Evolutionary conservation across 768 basidiomycete species (phyloP), one percentile per base, ranked within the genome.

Genomic region (Pisolithus orientalis): DNA sequence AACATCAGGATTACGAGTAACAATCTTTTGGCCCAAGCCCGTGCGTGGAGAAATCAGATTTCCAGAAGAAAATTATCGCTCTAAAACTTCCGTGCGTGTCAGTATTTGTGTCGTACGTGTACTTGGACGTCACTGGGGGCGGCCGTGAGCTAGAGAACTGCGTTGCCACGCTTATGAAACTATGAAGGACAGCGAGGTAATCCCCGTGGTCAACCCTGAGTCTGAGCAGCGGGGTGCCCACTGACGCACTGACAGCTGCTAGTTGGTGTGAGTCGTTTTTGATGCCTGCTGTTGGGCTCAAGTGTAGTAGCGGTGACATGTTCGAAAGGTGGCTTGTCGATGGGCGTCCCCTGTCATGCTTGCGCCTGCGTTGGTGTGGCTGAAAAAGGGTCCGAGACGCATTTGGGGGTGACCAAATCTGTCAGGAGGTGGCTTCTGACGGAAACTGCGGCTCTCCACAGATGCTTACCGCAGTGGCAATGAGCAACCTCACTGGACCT

Each of bases 161-260:
- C 37, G 24, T 54, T 58, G 51, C 53, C 64, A 65, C 54, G 53
- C 40, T 55, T 28, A 58, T 59, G 43, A 56, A 51, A 50, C 56
- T 39, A 50, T 56, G 49, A 64, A 49, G 39, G 59, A 59, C 42
- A 54, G 56, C 63, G 42, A 57, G 56, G 65, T 66, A 66, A 67
- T 66, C 65, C 65, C 65, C 65, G 65, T 52, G 50, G 10, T 1
- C n/a, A 28, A 55, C 63, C 65, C 65, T 65, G 64, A 62, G 61
- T 57, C 59, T 66, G 43, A 57, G 37, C 31, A 31, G 57, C 28
- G 44, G 21, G 34, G 46, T 54, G 52, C 42, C 39, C 52, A 50
- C 37, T 57, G 58, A 52, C 58, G 49, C 46, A 21, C 16, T 51
- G 60, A 47, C 54, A 56, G 54, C 32, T 49, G 53, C 32, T 52